phyloP scores from a whole-genome alignment of 169 alveolate genomes.

The Perkinsus marinus region DNA sequence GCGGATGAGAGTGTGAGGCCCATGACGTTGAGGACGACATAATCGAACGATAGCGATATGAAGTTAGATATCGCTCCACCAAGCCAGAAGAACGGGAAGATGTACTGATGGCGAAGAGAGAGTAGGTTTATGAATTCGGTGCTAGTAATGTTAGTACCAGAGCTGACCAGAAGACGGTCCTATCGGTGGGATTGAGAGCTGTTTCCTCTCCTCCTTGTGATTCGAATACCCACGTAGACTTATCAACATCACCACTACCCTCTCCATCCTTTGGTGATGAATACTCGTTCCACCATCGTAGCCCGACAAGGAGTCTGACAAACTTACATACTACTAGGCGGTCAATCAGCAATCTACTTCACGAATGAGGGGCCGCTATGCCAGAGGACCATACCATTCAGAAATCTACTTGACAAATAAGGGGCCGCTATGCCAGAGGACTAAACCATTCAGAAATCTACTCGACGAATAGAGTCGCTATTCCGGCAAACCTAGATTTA shows the following conservation, averaged over 20 bases:
- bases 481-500: too few relatives aligned
- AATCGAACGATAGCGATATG: constrained; percentile 29
- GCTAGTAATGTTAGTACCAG: neutral
- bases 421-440: too few relatives aligned
- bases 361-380: too few relatives aligned
- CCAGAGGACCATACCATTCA: too few relatives aligned
- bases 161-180: constrained; percentile 52
- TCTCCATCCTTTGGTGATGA: constrained; percentile 52
- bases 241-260: constrained; percentile 10
- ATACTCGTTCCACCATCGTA: constrained; percentile 57
- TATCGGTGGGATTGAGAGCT: constrained; percentile 30
- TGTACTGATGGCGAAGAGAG: neutral
- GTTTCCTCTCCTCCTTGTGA: constrained; percentile 33
- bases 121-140: neutral
- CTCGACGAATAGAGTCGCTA: too few relatives aligned
- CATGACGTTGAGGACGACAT: constrained; percentile 34
- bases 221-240: constrained; percentile 48
- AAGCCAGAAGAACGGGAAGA: constrained; percentile 47
- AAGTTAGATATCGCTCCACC: constrained; percentile 21
- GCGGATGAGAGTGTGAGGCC: constrained; percentile 33
- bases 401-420: too few relatives aligned
- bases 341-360: too few relatives aligned
- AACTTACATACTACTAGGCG: neutral
- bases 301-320: constrained; percentile 31
- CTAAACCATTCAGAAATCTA: too few relatives aligned